These are phyloP conservation scores for Camelina sativa DNA, from an alignment of 345 rosid species.

Conservation along the genomic window DNA sequence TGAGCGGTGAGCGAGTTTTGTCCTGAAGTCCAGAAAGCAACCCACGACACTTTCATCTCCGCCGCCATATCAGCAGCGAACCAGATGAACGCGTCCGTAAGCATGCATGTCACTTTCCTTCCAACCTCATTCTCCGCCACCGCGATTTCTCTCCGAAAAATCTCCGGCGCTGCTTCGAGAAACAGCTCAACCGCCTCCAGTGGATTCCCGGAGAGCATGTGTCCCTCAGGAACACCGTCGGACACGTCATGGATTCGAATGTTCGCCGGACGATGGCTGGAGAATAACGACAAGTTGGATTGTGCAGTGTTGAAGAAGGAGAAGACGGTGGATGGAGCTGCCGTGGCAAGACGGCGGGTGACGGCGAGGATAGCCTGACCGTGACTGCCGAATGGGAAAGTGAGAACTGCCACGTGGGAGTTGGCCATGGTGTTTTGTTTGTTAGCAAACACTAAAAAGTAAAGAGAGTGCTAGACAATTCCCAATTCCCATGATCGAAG, in stretches of 20 bases:
- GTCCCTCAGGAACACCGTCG: slow-evolving; percentile 43
- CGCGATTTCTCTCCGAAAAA: slow-evolving; percentile 41
- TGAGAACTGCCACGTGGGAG: slow-evolving; percentile 59
- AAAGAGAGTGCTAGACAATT: too few species aligned
- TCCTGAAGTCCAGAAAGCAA: slow-evolving; percentile 50
- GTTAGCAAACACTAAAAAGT: too few species aligned
- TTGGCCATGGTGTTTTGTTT: not conserved
- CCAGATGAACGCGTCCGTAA: slow-evolving; percentile 63
- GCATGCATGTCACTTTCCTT: slow-evolving; percentile 46
- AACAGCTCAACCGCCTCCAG: slow-evolving; percentile 57
- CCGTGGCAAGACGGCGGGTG: slow-evolving; percentile 49
- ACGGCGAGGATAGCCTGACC: slow-evolving; percentile 55
- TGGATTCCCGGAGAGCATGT: slow-evolving; percentile 42
- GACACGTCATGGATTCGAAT: slow-evolving; percentile 45
- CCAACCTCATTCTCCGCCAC: slow-evolving; percentile 52
- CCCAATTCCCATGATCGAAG: too few species aligned
- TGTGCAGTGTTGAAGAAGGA: slow-evolving; percentile 58
- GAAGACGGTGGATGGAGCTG: slow-evolving; percentile 50
- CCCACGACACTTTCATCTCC: slow-evolving; percentile 52
- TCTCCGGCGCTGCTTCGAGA: slow-evolving; percentile 45
- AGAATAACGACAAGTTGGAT: slow-evolving; percentile 49
- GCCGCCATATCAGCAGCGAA: slow-evolving; percentile 50
- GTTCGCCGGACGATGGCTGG: slow-evolving; percentile 42
- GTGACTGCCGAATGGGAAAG: slow-evolving; percentile 69
- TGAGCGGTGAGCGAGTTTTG: slow-evolving; percentile 54